A percentile compares a stretch with the other conserved stretches of the same genome.
phyloP scores from a whole-genome alignment of 495 filamentous ascomycete genomes.

The Neurospora sp. region DNA sequence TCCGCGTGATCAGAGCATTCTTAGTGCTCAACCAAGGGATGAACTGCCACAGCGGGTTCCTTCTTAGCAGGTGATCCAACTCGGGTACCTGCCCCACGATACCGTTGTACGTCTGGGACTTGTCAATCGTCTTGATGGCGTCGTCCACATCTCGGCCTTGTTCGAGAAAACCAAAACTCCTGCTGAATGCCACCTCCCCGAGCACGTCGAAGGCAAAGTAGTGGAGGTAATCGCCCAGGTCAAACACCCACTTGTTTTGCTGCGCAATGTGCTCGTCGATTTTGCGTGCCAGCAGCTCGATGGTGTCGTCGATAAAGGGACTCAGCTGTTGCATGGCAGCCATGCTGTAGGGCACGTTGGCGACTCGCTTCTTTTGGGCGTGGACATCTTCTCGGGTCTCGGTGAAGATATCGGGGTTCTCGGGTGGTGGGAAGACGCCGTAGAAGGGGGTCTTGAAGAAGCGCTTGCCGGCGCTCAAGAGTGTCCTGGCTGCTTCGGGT shows the following conservation, averaged over 20 bases:
- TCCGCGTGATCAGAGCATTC: constrained; percentile 39
- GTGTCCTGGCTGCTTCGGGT: constrained; percentile 35
- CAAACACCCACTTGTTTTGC: constrained; percentile 16
- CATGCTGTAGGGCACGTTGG: constrained; percentile 45
- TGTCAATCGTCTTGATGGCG: constrained; percentile 43
- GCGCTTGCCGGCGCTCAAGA: constrained; percentile 41
- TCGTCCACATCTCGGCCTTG: constrained; percentile 47
- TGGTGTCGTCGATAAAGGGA: constrained; percentile 38
- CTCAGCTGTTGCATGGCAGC: constrained; percentile 40
- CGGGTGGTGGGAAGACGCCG: constrained; percentile 43
- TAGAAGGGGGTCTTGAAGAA: constrained; percentile 50
- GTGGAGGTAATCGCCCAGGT: constrained; percentile 42
- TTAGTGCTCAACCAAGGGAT: constrained; percentile 36
- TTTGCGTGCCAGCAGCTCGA: constrained; percentile 29
- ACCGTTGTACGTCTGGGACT: constrained; percentile 44
- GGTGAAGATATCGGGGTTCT: constrained; percentile 52
- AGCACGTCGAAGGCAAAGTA: constrained; percentile 51
- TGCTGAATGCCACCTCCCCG: constrained; percentile 52
- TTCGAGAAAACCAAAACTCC: constrained; percentile 54
- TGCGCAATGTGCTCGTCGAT: constrained; percentile 23
- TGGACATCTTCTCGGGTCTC: constrained; percentile 44
- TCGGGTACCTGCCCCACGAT: constrained; percentile 43
- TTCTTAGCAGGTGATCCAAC: constrained; percentile 34
- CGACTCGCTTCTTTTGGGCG: constrained; percentile 45
- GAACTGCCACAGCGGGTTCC: constrained; percentile 39